These are phyloP conservation scores for Eimeria zaria DNA, from an alignment of 169 alveolate species.

Conservation along the genomic window DNA sequence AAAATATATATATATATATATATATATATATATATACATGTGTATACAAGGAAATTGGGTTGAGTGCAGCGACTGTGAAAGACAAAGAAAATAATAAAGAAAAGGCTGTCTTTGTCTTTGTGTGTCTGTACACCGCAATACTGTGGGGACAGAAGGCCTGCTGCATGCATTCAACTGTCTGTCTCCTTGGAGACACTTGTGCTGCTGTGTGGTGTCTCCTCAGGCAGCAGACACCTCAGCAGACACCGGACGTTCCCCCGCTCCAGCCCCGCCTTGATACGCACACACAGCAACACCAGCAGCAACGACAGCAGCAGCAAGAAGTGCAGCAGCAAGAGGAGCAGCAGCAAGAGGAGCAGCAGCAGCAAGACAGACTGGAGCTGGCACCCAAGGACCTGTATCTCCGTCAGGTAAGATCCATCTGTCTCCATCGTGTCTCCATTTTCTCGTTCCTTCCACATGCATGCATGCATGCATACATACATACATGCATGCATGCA, in stretches of 20 bases:
- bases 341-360: constrained; percentile 19
- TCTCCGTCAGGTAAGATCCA: constrained; percentile 40
- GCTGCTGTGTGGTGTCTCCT: background rate
- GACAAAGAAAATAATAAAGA: no score
- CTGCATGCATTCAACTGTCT: background rate
- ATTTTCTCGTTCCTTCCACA: background rate
- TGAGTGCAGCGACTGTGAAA: no score
- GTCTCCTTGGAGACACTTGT: background rate
- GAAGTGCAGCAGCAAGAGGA: constrained; percentile 9
- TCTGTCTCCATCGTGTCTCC: background rate
- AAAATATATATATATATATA: no score
- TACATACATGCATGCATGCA: background rate
- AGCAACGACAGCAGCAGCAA: constrained; percentile 32
- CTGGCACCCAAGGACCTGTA: constrained; percentile 10
- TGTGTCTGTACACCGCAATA: background rate
- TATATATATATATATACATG: no score
- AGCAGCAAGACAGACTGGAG: constrained; percentile 29
- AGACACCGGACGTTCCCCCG: background rate
- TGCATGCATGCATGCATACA: background rate
- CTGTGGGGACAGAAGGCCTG: background rate
- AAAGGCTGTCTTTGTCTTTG: no score
- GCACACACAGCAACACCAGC: constrained; percentile 45
- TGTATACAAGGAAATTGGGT: no score
- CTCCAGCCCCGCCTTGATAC: constrained; percentile 33
- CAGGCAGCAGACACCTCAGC: background rate